These are phyloP conservation scores for Wickerhamomyces rabaulensis DNA, from an alignment of 805 yeast genomes.

Conservation along the genomic window DNA sequence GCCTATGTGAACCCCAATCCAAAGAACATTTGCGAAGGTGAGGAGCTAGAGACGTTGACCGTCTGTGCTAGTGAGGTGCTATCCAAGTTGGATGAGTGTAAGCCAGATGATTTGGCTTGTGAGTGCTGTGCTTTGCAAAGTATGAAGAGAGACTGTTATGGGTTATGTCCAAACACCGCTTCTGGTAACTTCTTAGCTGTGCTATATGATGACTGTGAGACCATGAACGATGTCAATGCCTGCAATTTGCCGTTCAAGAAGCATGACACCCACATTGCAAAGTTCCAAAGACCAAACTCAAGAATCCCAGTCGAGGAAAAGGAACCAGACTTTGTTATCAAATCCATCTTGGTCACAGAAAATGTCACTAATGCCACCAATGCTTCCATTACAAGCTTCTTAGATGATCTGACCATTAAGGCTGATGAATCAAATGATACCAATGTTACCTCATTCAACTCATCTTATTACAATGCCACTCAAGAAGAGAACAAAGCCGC, in stretches of 20 bases:
- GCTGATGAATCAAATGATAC: neutral
- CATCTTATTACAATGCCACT: conserved; percentile 2
- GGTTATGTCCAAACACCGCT: conserved; percentile 42
- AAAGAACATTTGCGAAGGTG: conserved; percentile 37
- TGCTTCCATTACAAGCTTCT: conserved; percentile 2
- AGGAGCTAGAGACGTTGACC: conserved; percentile 37
- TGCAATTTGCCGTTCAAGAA: conserved; percentile 46
- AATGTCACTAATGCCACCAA: conserved; percentile 6
- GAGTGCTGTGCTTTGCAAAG: conserved; percentile 53
- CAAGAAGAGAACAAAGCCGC: conserved; percentile 6
- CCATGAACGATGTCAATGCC: conserved; percentile 44
- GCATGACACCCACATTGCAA: conserved; percentile 29
- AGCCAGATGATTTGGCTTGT: conserved; percentile 49
- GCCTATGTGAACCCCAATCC: conserved; percentile 44
- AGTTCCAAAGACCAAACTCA: conserved; percentile 22
- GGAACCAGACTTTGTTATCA: conserved; percentile 20
- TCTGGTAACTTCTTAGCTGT: conserved; percentile 42
- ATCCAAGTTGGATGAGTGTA: conserved; percentile 41
- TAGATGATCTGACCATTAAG: neutral
- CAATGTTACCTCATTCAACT: neutral
- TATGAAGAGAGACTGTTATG: conserved; percentile 40
- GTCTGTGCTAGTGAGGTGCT: conserved; percentile 43
- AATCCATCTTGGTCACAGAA: conserved; percentile 16
- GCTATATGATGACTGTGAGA: conserved; percentile 39
- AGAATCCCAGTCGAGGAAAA: conserved; percentile 22